Conservation (phyloP, 306 rosid genomes). For the Medicago ruthenica region DNA sequence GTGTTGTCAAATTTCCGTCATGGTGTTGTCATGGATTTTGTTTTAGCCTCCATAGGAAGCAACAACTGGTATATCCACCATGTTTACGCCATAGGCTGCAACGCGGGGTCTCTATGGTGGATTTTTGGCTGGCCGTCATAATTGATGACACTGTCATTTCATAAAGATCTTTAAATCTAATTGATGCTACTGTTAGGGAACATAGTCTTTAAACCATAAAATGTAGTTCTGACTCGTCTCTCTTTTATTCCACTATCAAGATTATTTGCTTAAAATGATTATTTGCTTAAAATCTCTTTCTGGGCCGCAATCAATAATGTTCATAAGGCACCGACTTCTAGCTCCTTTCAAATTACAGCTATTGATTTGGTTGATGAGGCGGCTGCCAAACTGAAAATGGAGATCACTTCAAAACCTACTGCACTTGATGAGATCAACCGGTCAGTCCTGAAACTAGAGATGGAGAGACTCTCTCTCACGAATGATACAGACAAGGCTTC, state of each 20-base stretch:
- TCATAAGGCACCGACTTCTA: conserved; percentile 39
- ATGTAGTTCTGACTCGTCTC: not conserved
- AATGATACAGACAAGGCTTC: conserved; percentile 96
- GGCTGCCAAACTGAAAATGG: conserved; percentile 98
- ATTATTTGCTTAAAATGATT: too few species aligned
- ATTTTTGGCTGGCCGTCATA: too few species aligned
- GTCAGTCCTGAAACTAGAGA: conserved; percentile 87
- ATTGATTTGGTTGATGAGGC: conserved; percentile 98
- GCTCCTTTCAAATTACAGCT: conserved; percentile 60
- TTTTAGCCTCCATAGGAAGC: too few species aligned
- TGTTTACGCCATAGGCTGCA: too few species aligned
- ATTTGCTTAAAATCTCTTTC: not conserved
- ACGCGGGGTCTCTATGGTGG: too few species aligned
- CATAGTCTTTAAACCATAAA: not conserved
- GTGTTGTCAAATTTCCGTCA: too few species aligned
- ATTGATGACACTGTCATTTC: too few species aligned
- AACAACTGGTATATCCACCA: too few species aligned
- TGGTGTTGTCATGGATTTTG: too few species aligned
- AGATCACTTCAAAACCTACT: conserved; percentile 93
- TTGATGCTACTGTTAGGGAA: not conserved
- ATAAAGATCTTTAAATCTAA: conserved; percentile 13
- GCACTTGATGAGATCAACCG: conserved; percentile 95
- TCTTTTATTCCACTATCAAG: not conserved
- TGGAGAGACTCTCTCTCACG: conserved; percentile 90
- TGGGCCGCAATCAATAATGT: conserved; percentile 26